Evolutionary conservation across 352 stramenopile species (phyloP), one percentile per base, ranked within the genome.

Genomic region (Pythium aquatile): DNA sequence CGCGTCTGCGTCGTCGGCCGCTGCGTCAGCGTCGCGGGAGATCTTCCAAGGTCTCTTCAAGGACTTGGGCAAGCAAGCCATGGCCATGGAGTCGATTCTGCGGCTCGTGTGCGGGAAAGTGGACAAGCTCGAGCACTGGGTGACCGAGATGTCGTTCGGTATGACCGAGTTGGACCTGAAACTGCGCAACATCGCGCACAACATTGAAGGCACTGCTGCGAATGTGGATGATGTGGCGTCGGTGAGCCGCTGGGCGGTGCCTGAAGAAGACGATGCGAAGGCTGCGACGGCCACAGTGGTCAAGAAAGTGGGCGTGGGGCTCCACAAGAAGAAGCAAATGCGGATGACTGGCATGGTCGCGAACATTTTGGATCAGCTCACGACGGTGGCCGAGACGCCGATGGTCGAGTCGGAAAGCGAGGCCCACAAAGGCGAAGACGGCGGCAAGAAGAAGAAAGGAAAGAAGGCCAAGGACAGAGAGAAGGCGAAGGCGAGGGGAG

Each of bases 141-240:
- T 93, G 30, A 89, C 78, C 7, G 80, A 88, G 16, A 82, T 93
- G 47, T 86, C 77, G 61, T 89, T 80, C 20, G 81, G 83, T 2
- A 89, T 93, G 76, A 86, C 77, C 2, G 83, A 93, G 57, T 62
- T 93, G 28, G 83, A 93, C 67, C 69, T 83, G 20, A 84, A 90
- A 60, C 68, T 93, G 37, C 73, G 82, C 26, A 93, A 88, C 40
- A 93, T 93, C 29, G 83, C 83, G 9, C 83, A 93, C 62, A 93
- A 91, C 61, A 93, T 91, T 37, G 83, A 93, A 55, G 83, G 83
- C n/a, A 87, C 78, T 13, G 69, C 77, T 4, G 78, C 79, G 5
- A 84, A 85, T 30, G 81, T 87, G n/a, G 83, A 90, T 20, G 73
- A 77, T 61, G 59, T 61, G 2, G 55, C 66, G 24, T 71, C 69